A percentile compares a stretch with the other conserved stretches of the same genome.
phyloP scores from a whole-genome alignment of 2,329 filamentous ascomycete species.

The Fragosphaeria purpurea region DNA sequence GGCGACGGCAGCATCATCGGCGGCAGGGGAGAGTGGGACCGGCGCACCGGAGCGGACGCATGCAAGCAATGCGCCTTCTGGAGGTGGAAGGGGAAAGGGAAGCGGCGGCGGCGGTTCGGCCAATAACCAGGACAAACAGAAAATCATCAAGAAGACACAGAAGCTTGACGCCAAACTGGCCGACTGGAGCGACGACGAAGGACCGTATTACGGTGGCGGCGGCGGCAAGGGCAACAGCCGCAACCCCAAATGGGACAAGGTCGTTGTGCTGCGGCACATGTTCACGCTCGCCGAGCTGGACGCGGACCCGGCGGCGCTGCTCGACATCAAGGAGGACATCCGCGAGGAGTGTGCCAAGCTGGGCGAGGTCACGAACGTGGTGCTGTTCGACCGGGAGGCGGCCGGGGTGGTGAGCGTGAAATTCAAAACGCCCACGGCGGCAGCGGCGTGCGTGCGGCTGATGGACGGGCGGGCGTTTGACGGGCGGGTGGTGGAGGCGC shows the following conservation, averaged over 20 bases:
- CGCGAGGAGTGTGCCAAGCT: conserved; percentile 80
- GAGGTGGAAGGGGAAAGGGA: not conserved
- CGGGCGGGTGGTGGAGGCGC: conserved; percentile 60
- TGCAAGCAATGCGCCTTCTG: not conserved
- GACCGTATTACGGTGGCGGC: conserved; percentile 28
- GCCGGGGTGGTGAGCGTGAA: conserved; percentile 79
- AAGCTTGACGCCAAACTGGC: conserved; percentile 85
- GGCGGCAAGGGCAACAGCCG: conserved; percentile 21
- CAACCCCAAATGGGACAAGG: conserved; percentile 56
- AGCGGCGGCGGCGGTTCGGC: conserved; percentile 12
- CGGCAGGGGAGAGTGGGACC: not conserved
- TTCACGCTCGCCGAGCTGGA: conserved; percentile 80
- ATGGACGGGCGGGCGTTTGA: conserved; percentile 79
- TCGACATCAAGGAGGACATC: conserved; percentile 93
- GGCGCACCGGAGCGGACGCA: not conserved
- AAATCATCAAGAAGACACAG: conserved; percentile 84
- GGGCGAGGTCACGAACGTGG: conserved; percentile 81
- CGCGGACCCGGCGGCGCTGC: conserved; percentile 69
- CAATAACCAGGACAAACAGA: conserved; percentile 64
- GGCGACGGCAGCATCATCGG: conserved; percentile 10
- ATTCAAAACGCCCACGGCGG: conserved; percentile 63
- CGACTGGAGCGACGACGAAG: conserved; percentile 90
- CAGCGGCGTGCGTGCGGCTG: conserved; percentile 58
- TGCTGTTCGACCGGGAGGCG: conserved; percentile 77
- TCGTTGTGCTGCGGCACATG: conserved; percentile 85